Evolutionary conservation across 2,329 filamentous ascomycete species (phyloP), one percentile per base, ranked within the genome.

Genomic region (Calonectria fujianensis): DNA sequence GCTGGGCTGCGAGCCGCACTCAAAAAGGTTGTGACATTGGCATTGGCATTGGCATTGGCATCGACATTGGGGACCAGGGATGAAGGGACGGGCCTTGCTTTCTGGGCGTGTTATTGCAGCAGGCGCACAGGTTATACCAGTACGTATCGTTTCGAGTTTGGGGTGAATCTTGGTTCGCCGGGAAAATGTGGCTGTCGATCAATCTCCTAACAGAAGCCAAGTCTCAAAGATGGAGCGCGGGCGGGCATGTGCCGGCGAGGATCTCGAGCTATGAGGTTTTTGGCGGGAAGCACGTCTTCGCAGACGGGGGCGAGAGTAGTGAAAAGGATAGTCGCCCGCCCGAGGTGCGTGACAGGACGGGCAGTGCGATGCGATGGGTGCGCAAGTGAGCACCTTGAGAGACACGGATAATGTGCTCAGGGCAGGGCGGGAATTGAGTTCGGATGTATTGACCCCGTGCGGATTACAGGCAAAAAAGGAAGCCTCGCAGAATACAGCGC

Each of bases 1-100:
- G 72, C 70, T 75, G 75, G 73, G 76, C 74, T 78, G 78, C 78
- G 77, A 80, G 80, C 78, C 77, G 78, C 76, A 80, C 74, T 73
- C 75, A 63, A 64, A 51, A 59, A 24, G 67, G 57, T 61, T 57
- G 67, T 41, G 59, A 45, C 67, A 69, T 61, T 69, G 67, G 52
- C 39, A 45, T 70, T 59, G 68, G 57, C 67, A 50, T 51, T 63
- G 24, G 54, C 52, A 69, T 70, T 64, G 68, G 68, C 68, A 70
- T 70, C 68, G 68, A 64, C 68, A 63, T 37, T 61, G 54, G 39
- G 2, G 52, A 31, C 39, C 57, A 48, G 45, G 68, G 68, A 45
- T 16, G 18, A 37, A 39, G 65, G 32, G 24, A 51, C 31, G 50
- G 32, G 35, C 64, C 32, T 67, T 51, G 32, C n/a, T 29, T 63